Evolutionary conservation across 768 basidiomycete species (phyloP), one percentile per base, ranked within the genome.

Genomic region (Exidia glandulosa): DNA sequence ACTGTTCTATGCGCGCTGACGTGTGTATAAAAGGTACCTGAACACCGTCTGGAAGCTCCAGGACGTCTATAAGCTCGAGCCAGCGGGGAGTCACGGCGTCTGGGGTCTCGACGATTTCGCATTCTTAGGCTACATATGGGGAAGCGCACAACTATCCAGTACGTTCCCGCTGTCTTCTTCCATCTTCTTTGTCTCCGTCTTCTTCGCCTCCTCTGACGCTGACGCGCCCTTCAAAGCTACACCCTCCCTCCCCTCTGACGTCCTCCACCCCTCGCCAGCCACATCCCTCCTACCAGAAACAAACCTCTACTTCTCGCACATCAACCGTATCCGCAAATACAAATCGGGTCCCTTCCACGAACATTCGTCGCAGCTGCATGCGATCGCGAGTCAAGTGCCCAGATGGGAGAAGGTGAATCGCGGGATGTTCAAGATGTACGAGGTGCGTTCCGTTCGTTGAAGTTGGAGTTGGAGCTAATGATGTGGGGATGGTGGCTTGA

Each of bases 41-140:
- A 77, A 79, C 33, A 77, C 97, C 33, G 89, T 87, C 63, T 94
- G 90, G 83, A 80, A 79, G 60, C 77, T 97, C 16, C 94, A 97
- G 69, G 89, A 93, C 63, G 80, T 82, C 32, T 99, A 97, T 70
- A 83, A 78, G 56, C 83, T 99, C 10, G 95, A 97, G 71, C 94
- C 94, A 4, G 96, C 96, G 2, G 96, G 96, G 7, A 94, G 90
- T 63, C 94, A 97, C 69, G 96, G 96, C 3, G 95, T 97, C 0
- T 99, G 95, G 96, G 96, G 94, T 1, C 74, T 98, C 36, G 94
- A 97, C 67, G 94, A 96, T 69, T 95, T 87, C 58, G 81, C 78
- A 57, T 94, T 95, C 72, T 78, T 97, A 48, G 85, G 88, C 2
- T 96, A 95, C 67, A 79, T 94, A 10, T 93, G 94, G 68, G 94